Conservation (phyloP, 768 basidiomycete genomes). For the Coprinellus micaceus region DNA sequence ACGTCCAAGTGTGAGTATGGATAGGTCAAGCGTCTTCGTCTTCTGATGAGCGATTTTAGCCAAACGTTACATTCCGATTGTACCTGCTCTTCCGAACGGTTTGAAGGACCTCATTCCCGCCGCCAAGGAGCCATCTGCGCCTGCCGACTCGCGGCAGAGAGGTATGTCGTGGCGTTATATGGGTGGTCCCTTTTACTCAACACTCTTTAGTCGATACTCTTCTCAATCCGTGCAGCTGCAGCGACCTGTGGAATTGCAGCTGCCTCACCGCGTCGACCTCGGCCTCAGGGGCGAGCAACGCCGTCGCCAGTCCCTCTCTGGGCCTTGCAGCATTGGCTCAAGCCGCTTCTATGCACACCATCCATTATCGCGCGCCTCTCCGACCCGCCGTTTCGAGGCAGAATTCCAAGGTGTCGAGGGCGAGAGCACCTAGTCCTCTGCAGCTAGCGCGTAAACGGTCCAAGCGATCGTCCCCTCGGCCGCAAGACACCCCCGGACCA, state of each 20-base stretch:
- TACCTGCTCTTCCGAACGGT: conserved; percentile 72
- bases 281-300: conserved; percentile 4
- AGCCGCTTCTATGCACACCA: conserved; percentile 34
- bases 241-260: conserved; percentile 50
- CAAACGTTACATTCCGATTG: conserved; percentile 65
- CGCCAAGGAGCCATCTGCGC: conserved; percentile 17
- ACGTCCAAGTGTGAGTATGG: conserved; percentile 38
- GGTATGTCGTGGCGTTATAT: conserved; percentile 31
- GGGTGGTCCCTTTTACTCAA: conserved; percentile 6
- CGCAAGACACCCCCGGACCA: conserved; percentile 7
- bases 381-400: conserved; percentile 3
- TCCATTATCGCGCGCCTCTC: conserved; percentile 16
- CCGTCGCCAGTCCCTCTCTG: conserved; percentile 4
- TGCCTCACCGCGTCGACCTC: conserved; percentile 30
- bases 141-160: conserved; percentile 46
- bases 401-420: conserved; percentile 11
- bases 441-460: conserved; percentile 29
- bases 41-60: conserved; percentile 35
- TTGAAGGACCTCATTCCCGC: conserved; percentile 49
- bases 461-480: conserved; percentile 16
- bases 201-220: conserved; percentile 50
- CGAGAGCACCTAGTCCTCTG: conserved; percentile 27
- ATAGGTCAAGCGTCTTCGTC: background rate
- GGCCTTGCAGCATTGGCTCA: conserved; percentile 33
- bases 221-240: conserved; percentile 64